Evolutionary conservation across 2,329 filamentous ascomycete genomes (phyloP), one percentile per base, ranked within the genome.

Genomic region (Colletotrichum tanaceti): DNA sequence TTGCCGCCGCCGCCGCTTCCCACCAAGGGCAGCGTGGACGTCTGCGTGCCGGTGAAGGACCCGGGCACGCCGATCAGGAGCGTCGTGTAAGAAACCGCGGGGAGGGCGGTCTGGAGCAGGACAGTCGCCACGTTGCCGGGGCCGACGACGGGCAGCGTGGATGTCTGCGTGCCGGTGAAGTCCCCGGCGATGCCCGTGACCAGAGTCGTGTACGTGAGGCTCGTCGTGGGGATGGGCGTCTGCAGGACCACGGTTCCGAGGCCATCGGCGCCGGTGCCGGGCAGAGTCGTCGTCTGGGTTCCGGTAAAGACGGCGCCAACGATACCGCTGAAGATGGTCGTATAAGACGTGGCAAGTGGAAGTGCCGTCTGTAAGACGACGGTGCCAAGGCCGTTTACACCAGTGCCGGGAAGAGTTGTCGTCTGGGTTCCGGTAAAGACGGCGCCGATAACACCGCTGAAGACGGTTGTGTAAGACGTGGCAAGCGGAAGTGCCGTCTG

Each of bases 281-380:
- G 50, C 9, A 63, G 16, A 10, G 64, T 67, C 4, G 64, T 44
- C 2, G 59, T 58, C 11, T 52, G 52, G 1, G 64, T 67, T 20
- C 64, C 64, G 13, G 14, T n/a, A 4, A 67, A 67, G 16, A 38
- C 43, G 10, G 35, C 43, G 10, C 64, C 64, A 4, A 52, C 43
- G 10, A 67, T 39, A 18, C 64, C 64, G 2, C 43, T 55, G 11
- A 58, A 24, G 1, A 63, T 18, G 2, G 64, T 67, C 0, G 64
- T 67, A 35, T 67, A 64, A 0, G 64, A 67, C 1, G 60, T 28
- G 14, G 41, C 22, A 2, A 44, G 41, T 1, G 64, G 59, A 1
- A 67, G 9, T 5, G 64, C 59, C 11, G 64, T 67, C 52, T 67
- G 64, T 0, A 67, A 16, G 2, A 67, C 13, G 7, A 67, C 59